These are phyloP conservation scores for Botrytis cinerea DNA, from an alignment of 2,329 filamentous ascomycete genomes.

Conservation along the genomic window DNA sequence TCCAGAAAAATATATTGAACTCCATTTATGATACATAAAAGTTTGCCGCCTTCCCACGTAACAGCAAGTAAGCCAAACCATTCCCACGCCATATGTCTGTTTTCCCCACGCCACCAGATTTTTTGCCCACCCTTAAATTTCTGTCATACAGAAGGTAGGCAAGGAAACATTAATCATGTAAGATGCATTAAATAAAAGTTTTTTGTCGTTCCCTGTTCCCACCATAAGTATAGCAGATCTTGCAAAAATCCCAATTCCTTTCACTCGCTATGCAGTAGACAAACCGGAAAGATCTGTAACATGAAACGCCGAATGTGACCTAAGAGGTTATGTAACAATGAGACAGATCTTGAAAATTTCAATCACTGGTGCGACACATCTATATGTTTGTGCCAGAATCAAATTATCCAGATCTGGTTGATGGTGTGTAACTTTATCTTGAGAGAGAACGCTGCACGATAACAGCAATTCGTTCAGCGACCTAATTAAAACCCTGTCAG, in stretches of 20 bases:
- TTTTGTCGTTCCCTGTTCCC: slow-evolving; percentile 32
- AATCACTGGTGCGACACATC: slow-evolving; percentile 13
- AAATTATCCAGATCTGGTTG: slow-evolving; percentile 14
- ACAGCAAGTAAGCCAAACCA: slow-evolving; percentile 37
- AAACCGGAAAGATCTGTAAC: slow-evolving; percentile 38
- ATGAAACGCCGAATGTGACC: slow-evolving; percentile 40
- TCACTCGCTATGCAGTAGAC: slow-evolving; percentile 44
- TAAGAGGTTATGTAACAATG: slow-evolving; percentile 41
- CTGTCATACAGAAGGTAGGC: slow-evolving; percentile 33
- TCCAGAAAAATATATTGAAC: slow-evolving; percentile 31
- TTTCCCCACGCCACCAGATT: slow-evolving; percentile 30
- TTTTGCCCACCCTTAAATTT: slow-evolving; percentile 30
- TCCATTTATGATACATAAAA: slow-evolving; percentile 42
- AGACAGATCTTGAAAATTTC: slow-evolving; percentile 26
- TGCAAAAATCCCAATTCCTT: slow-evolving; percentile 38
- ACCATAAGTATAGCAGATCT: slow-evolving; percentile 36
- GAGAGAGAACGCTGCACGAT: slow-evolving; percentile 32
- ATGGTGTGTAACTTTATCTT: slow-evolving; percentile 15
- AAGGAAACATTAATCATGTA: slow-evolving; percentile 41
- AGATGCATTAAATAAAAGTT: slow-evolving; percentile 40
- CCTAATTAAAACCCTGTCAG: slow-evolving; percentile 28
- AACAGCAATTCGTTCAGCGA: slow-evolving; percentile 40
- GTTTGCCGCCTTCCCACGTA: slow-evolving; percentile 26
- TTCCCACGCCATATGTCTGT: slow-evolving; percentile 39
- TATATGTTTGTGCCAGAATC: background rate